Conservation (phyloP, 176 grass and related monocot species). For the Aegilops umbellulata region DNA sequence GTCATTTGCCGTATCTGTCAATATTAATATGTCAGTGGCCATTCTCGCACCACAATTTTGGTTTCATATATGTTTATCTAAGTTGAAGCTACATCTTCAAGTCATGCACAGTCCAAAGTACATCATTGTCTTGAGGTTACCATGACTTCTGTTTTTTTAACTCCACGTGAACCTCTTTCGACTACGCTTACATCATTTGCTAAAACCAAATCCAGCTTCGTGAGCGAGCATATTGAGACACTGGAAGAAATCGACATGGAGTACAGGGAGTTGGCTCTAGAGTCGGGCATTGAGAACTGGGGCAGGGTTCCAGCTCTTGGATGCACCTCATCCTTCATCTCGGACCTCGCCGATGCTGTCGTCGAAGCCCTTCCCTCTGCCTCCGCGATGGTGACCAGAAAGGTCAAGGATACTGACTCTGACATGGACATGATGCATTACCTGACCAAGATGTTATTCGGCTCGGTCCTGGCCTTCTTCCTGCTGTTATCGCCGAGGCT, state of each 20-base stretch:
- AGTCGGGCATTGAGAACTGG: conserved; percentile 94
- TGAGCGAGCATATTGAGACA: conserved; percentile 98
- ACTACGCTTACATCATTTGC: background rate
- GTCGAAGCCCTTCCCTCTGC: conserved; percentile 73
- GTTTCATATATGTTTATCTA: background rate
- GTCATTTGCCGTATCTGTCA: background rate
- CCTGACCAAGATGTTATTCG: conserved; percentile 68
- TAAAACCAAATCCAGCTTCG: conserved; percentile 50
- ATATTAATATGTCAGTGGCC: background rate
- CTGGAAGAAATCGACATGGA: conserved; percentile 99
- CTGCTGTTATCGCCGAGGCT: conserved; percentile 73
- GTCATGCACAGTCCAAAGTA: background rate
- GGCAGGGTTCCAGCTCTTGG: conserved; percentile 90
- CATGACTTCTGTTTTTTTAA: background rate
- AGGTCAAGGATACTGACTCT: background rate
- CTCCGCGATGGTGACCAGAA: conserved; percentile 34
- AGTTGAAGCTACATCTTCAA: background rate
- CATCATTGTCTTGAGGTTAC: background rate
- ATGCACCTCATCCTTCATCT: conserved; percentile 73
- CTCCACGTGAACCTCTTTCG: background rate
- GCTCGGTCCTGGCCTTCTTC: conserved; percentile 72
- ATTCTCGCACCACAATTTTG: background rate
- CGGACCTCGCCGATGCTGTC: conserved; percentile 76
- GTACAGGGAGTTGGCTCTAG: conserved; percentile 89
- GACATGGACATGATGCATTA: conserved; percentile 53